Conservation (phyloP, 2,329 filamentous ascomycete species). For the Ophiostoma fasciatum region DNA sequence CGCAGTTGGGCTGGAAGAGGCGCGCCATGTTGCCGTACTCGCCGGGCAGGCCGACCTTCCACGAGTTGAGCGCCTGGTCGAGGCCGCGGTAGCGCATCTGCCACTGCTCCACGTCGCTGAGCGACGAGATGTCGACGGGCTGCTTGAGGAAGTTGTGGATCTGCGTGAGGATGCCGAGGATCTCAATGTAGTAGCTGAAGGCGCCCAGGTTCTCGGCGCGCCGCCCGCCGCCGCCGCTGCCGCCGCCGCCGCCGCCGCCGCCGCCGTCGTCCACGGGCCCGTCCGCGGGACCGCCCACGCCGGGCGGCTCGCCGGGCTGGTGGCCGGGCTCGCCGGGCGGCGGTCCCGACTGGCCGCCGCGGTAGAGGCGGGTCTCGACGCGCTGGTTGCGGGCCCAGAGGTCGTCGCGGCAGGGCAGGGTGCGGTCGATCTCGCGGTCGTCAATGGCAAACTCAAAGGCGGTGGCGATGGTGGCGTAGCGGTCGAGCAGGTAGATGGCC, state of each 20-base stretch:
- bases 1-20: conserved; percentile 53
- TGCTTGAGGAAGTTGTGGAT: conserved; percentile 82
- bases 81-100: conserved; percentile 75
- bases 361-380: conserved; percentile 76
- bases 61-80: conserved; percentile 62
- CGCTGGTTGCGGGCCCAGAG: conserved; percentile 71
- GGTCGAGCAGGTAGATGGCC: conserved; percentile 85
- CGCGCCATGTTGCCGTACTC: conserved; percentile 78
- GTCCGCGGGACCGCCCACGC: conserved; percentile 3
- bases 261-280: conserved; percentile 6
- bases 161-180: conserved; percentile 71
- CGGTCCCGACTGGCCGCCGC: conserved; percentile 26
- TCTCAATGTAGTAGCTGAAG: conserved; percentile 83
- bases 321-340: neutral
- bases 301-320: neutral
- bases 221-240: conserved; percentile 15
- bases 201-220: conserved; percentile 71
- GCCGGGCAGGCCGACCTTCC: conserved; percentile 69
- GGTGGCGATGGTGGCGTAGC: conserved; percentile 80
- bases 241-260: conserved; percentile 4
- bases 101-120: conserved; percentile 80
- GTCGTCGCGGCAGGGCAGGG: conserved; percentile 75
- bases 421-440: conserved; percentile 79
- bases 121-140: conserved; percentile 73
- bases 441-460: conserved; percentile 85